Conservation (phyloP, 352 stramenopile genomes). For the Aphanomyces invadans region DNA sequence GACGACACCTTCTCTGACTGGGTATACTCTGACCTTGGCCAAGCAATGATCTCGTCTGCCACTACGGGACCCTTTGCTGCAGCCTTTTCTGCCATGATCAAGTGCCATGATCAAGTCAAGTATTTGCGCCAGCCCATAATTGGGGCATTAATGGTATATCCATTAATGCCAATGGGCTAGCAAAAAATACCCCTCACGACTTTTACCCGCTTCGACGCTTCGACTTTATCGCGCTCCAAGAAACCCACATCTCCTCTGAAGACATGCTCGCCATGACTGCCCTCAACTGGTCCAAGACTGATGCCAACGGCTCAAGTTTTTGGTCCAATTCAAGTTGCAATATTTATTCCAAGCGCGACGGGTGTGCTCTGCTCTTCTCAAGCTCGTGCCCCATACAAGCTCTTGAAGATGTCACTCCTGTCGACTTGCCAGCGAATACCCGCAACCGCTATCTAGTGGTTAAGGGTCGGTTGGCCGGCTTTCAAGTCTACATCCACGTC, state of each 20-base stretch:
- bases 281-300: background rate
- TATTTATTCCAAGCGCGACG: background rate
- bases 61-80: background rate
- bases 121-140: background rate
- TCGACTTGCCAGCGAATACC: background rate
- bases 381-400: background rate
- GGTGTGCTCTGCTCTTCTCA: background rate
- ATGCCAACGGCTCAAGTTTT: background rate
- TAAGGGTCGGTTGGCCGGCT: background rate
- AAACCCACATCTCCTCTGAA: background rate
- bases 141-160: background rate
- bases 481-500: background rate
- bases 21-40: background rate
- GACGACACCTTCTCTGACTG: background rate
- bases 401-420: background rate
- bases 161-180: background rate
- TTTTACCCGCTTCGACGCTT: background rate
- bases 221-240: background rate
- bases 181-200: background rate
- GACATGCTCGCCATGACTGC: background rate
- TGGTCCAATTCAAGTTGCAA: background rate
- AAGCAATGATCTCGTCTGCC: background rate
- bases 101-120: background rate
- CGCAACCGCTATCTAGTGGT: background rate
- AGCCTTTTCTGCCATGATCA: too few relatives aligned